Evolutionary conservation across 805 yeast genomes (phyloP).

Genomic region (Kluyveromyces nonfermentans): DNA sequence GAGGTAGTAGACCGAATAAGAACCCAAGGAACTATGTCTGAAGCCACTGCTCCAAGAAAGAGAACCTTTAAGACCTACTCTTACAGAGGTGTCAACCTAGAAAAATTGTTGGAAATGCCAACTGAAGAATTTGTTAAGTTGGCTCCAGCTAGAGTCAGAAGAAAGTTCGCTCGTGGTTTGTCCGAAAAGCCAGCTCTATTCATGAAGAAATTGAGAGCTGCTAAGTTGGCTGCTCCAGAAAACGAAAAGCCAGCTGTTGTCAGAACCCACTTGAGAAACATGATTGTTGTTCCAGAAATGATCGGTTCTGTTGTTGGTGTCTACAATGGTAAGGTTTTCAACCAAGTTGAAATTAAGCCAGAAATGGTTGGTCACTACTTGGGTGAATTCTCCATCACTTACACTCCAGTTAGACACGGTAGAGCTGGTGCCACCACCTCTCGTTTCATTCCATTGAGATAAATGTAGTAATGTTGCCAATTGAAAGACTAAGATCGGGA

Average conservation of each 20-base stretch:
- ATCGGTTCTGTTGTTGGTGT: constrained; percentile 97
- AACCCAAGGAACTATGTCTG: constrained; percentile 16
- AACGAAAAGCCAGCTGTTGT: constrained; percentile 96
- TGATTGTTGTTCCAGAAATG: constrained; percentile 99
- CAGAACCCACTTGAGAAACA: constrained; percentile 99
- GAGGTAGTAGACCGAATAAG: background rate
- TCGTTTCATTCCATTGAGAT: constrained; percentile 68
- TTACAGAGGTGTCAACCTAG: constrained; percentile 97
- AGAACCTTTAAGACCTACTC: constrained; percentile 94
- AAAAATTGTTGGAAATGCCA: constrained; percentile 84
- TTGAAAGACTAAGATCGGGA: background rate
- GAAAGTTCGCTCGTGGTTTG: constrained; percentile 98
- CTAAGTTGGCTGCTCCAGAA: constrained; percentile 80
- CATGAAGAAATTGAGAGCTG: constrained; percentile 95
- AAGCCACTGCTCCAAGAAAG: constrained; percentile 50
- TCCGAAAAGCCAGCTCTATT: constrained; percentile 91
- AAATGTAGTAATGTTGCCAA: constrained; percentile 15
- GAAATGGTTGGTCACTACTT: constrained; percentile 99
- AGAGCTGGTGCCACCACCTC: constrained; percentile 81
- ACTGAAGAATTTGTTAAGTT: constrained; percentile 95
- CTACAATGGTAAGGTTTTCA: constrained; percentile 99
- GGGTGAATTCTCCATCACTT: constrained; percentile 99
- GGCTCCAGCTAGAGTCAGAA: constrained; percentile 98
- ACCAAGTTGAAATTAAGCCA: constrained; percentile 97
- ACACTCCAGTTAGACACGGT: constrained; percentile 99